Evolutionary conservation across 805 yeast genomes (phyloP).

Genomic region (Metschnikowia anglica): DNA sequence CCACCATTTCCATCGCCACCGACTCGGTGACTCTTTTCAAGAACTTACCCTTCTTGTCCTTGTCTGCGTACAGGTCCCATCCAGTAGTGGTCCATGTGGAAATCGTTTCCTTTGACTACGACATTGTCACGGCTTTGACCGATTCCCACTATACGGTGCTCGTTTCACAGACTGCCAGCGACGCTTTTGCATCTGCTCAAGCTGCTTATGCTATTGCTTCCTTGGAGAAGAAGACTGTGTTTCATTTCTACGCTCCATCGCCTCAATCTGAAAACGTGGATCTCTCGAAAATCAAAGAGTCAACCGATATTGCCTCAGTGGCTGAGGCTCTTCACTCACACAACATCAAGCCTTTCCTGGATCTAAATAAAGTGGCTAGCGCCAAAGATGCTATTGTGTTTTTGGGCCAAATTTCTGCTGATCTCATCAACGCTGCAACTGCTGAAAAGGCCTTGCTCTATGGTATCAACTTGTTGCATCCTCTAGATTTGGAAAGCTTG

Average conservation of each 20-base stretch:
- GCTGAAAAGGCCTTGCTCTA: constrained; percentile 47
- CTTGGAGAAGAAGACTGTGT: constrained; percentile 51
- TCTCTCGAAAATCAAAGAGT: constrained; percentile 4
- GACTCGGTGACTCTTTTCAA: constrained; percentile 54
- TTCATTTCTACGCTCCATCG: constrained; percentile 61
- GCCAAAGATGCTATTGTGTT: constrained; percentile 56
- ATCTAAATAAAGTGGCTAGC: constrained; percentile 27
- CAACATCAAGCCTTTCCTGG: constrained; percentile 31
- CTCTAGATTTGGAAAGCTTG: constrained; percentile 60
- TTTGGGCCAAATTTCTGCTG: constrained; percentile 56
- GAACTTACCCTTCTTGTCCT: constrained; percentile 58
- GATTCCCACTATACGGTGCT: constrained; percentile 64
- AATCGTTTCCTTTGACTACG: constrained; percentile 60
- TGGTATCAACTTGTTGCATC: constrained; percentile 66
- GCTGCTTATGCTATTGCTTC: constrained; percentile 60
- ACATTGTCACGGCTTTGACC: constrained; percentile 67
- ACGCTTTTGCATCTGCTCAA: constrained; percentile 52
- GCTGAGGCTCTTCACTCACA: constrained; percentile 26
- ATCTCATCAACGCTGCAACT: constrained; percentile 41
- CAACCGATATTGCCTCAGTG: constrained; percentile 12
- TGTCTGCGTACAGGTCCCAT: constrained; percentile 32
- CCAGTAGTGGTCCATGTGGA: constrained; percentile 63
- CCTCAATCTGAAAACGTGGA: constrained; percentile 17
- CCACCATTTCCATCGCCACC: constrained; percentile 48
- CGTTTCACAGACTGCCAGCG: constrained; percentile 61